phyloP scores from a whole-genome alignment of 2,329 filamentous ascomycete species.

The Penicillium brasilianum region DNA sequence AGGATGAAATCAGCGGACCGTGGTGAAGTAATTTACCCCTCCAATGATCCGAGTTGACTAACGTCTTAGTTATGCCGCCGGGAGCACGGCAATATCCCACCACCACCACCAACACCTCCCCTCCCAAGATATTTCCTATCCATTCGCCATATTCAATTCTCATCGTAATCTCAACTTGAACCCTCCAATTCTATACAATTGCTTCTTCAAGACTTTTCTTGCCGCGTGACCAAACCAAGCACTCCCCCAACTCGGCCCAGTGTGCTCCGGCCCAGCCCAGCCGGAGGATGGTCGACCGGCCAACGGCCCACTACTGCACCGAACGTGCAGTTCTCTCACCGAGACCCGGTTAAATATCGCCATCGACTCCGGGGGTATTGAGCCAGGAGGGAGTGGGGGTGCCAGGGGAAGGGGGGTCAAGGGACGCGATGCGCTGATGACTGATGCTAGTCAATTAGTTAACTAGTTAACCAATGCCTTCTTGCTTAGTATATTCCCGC shows the following conservation, averaged over 20 bases:
- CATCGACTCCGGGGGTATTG: conserved; percentile 15
- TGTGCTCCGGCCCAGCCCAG: conserved; percentile 38
- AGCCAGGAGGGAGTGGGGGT: neutral
- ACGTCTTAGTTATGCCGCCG: neutral
- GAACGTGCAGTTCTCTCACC: conserved; percentile 29
- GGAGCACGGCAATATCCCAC: neutral
- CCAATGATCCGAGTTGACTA: neutral
- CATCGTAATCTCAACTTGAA: neutral
- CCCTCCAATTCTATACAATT: neutral
- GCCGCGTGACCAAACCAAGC: conserved; percentile 4
- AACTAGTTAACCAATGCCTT: too few relatives aligned
- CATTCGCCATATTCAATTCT: neutral
- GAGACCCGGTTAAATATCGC: conserved; percentile 33
- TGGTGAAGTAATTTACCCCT: conserved; percentile 1
- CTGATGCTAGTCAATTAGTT: too few relatives aligned
- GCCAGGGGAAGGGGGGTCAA: neutral
- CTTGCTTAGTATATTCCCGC: neutral
- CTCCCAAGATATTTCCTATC: neutral
- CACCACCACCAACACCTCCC: neutral
- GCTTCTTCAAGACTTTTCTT: neutral
- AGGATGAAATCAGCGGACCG: conserved; percentile 27
- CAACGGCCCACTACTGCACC: conserved; percentile 33
- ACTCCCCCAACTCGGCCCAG: conserved; percentile 34
- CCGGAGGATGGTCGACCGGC: conserved; percentile 36
- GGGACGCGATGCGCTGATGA: neutral